A percentile compares a stretch with the other conserved stretches of the same genome.
Evolutionary conservation across 2,329 filamentous ascomycete genomes (phyloP).

Genomic region (Xylaria multiplex): DNA sequence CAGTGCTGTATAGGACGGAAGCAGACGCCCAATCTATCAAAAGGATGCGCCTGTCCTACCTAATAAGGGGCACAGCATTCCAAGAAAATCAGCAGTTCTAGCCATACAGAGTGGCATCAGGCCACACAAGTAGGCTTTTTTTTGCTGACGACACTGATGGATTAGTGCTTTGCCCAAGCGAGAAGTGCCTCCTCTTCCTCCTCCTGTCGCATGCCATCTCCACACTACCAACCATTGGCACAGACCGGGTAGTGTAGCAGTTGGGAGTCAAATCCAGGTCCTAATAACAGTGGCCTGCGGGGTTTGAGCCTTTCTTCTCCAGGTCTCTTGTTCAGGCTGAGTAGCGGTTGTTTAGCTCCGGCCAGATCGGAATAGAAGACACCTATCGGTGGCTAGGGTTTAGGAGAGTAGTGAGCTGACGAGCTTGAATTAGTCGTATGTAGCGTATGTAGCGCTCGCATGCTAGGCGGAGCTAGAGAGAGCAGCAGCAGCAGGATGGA

Average conservation of each 20-base stretch:
- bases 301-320: constrained; percentile 21
- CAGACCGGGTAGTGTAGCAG: constrained; percentile 19
- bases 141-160: constrained; percentile 20
- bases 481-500: constrained; percentile 32
- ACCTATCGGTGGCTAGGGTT: constrained; percentile 25
- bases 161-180: constrained; percentile 12
- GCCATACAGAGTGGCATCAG: constrained; percentile 17
- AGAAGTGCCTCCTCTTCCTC: not conserved
- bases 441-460: constrained; percentile 36
- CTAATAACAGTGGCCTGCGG: constrained; percentile 25
- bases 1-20: constrained; percentile 1
- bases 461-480: constrained; percentile 19
- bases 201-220: constrained; percentile 4
- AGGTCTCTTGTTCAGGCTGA: constrained; percentile 37
- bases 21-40: constrained; percentile 10
- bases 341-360: constrained; percentile 27
- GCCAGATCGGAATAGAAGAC: constrained; percentile 18
- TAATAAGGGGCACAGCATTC: constrained; percentile 14
- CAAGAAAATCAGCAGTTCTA: constrained; percentile 13
- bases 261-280: constrained; percentile 32
- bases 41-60: constrained; percentile 12
- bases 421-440: constrained; percentile 29
- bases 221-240: constrained; percentile 5
- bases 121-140: constrained; percentile 8
- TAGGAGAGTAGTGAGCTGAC: constrained; percentile 30